Base-by-base conservation (phyloP, 495 filamentous ascomycete genomes). In the Collariella sp. region DNA sequence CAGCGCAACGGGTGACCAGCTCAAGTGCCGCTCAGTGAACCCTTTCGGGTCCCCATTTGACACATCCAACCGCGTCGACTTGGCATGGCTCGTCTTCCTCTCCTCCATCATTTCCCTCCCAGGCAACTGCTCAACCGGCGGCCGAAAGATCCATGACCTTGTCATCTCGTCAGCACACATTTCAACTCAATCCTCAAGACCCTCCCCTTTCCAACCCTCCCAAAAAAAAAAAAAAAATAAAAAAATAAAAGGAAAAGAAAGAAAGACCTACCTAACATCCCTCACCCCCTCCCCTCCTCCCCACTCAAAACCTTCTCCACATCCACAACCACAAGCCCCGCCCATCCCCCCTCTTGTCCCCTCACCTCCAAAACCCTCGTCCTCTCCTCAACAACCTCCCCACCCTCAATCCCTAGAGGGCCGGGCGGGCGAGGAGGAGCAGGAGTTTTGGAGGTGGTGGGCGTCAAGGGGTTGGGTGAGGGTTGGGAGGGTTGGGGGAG, bases 271-370 rank as follows among this genome's bases (percentile, higher is more conserved):
- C 78, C 79, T 65, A 40, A 70, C 67, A 65, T 86, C 83, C 24
- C 78, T 57, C 41, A 85, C 51, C 2, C 73, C 76, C 20, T 78
- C 55, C 0, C 78, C 81, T n/a, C 23, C 67, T 55, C 54, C 72
- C 72, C 55, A 76, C 79, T 23, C 70, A 62, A 56, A 79, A 81
- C 70, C 68, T 85, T 85, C 64, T 82, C 76, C 13, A 86, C 78
- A 1, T 80, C 75, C 1, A 84, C 81, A n/a, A 85, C 70, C 80
- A 84, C 83, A n/a, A n/a, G 55, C 81, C 77, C 57, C 77, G 76
- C 0, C 82, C 82, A 22, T 59, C 62, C 61, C 45, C 0, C 76
- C 79, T 66, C 71, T 77, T 84, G 84, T 5, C 75, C 59, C 57
- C 73, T 74, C 0, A 74, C 77, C 34, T 66, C 71, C 2, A 80